Percentiles rank a stretch among this genome's conserved stretches.
Conservation (phyloP, 306 rosid genomes). For the Prosopis cineraria region DNA sequence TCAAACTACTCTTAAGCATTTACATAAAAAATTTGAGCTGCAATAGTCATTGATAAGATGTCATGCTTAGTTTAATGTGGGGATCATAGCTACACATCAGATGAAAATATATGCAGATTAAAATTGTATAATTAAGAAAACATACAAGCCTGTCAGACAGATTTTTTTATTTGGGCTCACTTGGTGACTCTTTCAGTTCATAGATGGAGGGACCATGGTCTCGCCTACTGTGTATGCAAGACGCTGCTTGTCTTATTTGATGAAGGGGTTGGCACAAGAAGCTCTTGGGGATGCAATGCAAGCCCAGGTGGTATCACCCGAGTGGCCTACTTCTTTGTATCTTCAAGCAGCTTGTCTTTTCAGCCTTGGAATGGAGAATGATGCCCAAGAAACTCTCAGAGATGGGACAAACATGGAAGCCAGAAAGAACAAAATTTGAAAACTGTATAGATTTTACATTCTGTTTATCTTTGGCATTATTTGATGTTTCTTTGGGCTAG, state of each 20-base stretch:
- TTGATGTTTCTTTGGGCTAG: constrained; percentile 27
- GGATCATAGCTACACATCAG: background rate
- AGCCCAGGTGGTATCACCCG: constrained; percentile 90
- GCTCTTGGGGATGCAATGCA: constrained; percentile 96
- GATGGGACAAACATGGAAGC: constrained; percentile 88
- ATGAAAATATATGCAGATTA: background rate
- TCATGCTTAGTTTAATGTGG: too few species aligned
- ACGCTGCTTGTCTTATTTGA: constrained; percentile 82
- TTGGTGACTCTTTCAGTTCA: constrained; percentile 57
- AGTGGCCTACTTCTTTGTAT: constrained; percentile 88
- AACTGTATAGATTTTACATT: constrained; percentile 44
- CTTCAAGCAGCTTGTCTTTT: constrained; percentile 94
- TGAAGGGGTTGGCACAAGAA: constrained; percentile 76
- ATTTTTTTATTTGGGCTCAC: background rate
- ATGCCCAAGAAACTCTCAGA: constrained; percentile 90
- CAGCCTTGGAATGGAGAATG: constrained; percentile 87
- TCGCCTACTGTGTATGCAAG: constrained; percentile 93
- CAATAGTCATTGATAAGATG: too few species aligned
- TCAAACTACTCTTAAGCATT: background rate
- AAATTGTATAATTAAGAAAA: background rate
- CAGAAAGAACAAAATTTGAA: constrained; percentile 57
- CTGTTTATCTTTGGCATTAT: constrained; percentile 25
- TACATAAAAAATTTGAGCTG: too few species aligned
- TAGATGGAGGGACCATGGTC: constrained; percentile 93
- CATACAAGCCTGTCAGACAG: background rate